Percentiles rank a stretch among this genome's conserved stretches.
Conservation (phyloP, 2,329 filamentous ascomycete species). For the Monilinia laxa region DNA sequence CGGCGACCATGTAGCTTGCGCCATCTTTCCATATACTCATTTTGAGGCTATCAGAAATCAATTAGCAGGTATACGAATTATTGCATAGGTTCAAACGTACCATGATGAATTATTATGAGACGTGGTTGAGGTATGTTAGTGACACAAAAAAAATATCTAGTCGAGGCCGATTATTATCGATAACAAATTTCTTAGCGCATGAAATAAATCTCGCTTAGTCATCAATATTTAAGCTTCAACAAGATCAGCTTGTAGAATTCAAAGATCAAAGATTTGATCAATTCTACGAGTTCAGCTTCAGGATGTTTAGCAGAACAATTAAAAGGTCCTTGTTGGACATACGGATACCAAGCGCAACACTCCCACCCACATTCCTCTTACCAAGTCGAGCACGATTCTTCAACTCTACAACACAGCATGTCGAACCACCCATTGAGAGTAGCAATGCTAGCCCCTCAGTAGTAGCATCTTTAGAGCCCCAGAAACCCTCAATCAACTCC, state of each 20-base stretch:
- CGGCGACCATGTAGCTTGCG: conserved; percentile 57
- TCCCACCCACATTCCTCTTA: conserved; percentile 54
- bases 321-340: conserved; percentile 64
- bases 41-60: conserved; percentile 63
- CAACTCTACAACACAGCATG: conserved; percentile 52
- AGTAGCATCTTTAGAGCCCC: conserved; percentile 24
- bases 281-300: conserved; percentile 24
- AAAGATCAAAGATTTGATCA: conserved; percentile 21
- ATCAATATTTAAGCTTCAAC: conserved; percentile 17
- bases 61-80: conserved; percentile 34
- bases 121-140: conserved; percentile 22
- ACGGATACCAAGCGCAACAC: conserved; percentile 43
- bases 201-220: conserved; percentile 21
- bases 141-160: conserved; percentile 23
- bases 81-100: conserved; percentile 23
- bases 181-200: conserved; percentile 29
- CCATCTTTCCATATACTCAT: conserved; percentile 81
- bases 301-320: conserved; percentile 50
- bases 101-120: conserved; percentile 31
- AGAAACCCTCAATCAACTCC: conserved; percentile 20
- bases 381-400: conserved; percentile 47
- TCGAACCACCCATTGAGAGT: conserved; percentile 42
- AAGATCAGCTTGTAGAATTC: conserved; percentile 15
- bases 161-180: conserved; percentile 25
- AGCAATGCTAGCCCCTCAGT: conserved; percentile 24